These are phyloP conservation scores for Claviceps sp. DNA, from an alignment of 2,329 filamentous ascomycete species.

Conservation along the genomic window DNA sequence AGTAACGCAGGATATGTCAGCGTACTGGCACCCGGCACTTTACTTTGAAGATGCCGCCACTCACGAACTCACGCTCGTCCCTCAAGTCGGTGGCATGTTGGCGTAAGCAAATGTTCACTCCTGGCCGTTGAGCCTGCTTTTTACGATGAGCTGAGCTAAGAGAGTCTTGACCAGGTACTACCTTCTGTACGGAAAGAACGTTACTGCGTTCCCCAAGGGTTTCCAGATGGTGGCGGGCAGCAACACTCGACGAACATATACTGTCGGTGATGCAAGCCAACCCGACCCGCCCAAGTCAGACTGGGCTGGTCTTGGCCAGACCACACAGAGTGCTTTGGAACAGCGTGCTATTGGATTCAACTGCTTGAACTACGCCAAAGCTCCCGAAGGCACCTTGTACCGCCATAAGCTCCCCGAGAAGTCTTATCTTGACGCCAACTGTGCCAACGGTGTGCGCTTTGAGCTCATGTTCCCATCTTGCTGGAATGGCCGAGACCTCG, in stretches of 20 bases:
- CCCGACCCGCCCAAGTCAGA: constrained; percentile 52
- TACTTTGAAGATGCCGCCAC: constrained; percentile 60
- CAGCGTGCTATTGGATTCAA: constrained; percentile 90
- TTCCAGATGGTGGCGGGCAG: constrained; percentile 78
- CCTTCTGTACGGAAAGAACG: constrained; percentile 51
- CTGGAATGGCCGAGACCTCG: constrained; percentile 58
- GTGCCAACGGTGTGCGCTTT: constrained; percentile 65
- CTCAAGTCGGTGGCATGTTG: constrained; percentile 70
- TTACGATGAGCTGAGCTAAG: background rate
- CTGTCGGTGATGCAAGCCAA: constrained; percentile 50
- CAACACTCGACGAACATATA: constrained; percentile 54
- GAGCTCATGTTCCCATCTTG: constrained; percentile 84
- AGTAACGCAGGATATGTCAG: constrained; percentile 71
- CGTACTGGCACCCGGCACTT: constrained; percentile 70
- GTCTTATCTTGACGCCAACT: constrained; percentile 65
- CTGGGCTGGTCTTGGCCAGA: constrained; percentile 53
- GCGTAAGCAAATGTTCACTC: constrained; percentile 43
- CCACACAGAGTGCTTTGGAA: constrained; percentile 51
- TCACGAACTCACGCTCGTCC: constrained; percentile 53
- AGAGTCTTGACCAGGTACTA: constrained; percentile 54
- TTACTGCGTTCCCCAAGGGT: constrained; percentile 60
- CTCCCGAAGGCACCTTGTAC: constrained; percentile 59
- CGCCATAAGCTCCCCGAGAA: constrained; percentile 77
- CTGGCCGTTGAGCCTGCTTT: background rate
- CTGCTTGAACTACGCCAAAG: constrained; percentile 66